Base-by-base conservation (phyloP, 768 basidiomycete species). In the Auricularia cornea region DNA sequence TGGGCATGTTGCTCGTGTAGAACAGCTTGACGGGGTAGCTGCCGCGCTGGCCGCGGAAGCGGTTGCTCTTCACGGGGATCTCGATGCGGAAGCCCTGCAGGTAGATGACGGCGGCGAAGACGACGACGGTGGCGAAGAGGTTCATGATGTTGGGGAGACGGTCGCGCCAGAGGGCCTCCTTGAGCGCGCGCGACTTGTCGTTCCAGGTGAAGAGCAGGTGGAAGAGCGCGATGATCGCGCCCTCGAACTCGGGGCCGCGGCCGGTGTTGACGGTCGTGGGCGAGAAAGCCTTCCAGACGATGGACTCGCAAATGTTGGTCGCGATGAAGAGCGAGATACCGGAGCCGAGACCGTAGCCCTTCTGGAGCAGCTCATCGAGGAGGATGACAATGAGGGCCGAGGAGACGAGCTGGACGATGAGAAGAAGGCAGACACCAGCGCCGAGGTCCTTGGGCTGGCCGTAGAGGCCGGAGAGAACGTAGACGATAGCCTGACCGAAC, bases 271-370 rank as follows among this genome's bases (percentile, higher is more conserved):
- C 78, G 56, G 97, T 98, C 26, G 94, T 98, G 11, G 97, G 97
- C 1, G 93, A 95, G 79, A 99, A 98, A 1, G 96, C 97, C 73
- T 99, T 99, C 96, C 96, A 99, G 73, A 98, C 87, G 79, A 99
- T 98, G 66, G 90, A 92, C 76, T 99, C 97, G 76, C 96, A 98
- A 70, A 99, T 98, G 82, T 98, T 99, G 79, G 97, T 98, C 3
- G 96, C 97, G 70, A 98, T 97, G 84, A 98, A 98, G 63, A 98
- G 88, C 63, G 94, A 95, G 76, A 99, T 98, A 66, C 97, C 97
- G 3, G 93, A 95, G 63, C 97, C 97, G 66, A 98, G 92, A 73
- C 97, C 96, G 75, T 99, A 98, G 51, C 96, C 97, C 74, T 98
- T 98, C 71, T 98, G 96, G 68, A 99, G 90, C 66, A 99, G 92